These are phyloP conservation scores for Clonostachys chloroleuca DNA, from an alignment of 2,329 filamentous ascomycete genomes.

Conservation along the genomic window DNA sequence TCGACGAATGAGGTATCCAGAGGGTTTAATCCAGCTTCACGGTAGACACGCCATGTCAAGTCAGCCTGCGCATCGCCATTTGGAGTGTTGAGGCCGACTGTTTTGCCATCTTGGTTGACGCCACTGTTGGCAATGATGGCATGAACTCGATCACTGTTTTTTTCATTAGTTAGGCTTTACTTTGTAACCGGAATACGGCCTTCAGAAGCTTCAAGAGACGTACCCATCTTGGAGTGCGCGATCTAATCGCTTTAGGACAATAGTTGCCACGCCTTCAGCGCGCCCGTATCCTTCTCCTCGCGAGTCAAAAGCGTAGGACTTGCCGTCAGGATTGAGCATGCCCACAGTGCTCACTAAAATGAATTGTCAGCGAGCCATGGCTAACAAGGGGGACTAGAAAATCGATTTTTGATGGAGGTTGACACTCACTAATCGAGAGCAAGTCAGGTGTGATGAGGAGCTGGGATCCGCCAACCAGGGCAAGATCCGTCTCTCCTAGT, in stretches of 20 bases:
- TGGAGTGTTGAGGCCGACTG: constrained; percentile 25
- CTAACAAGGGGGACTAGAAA: no score
- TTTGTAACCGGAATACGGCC: constrained; percentile 1
- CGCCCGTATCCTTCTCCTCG: constrained; percentile 60
- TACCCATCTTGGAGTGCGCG: constrained; percentile 53
- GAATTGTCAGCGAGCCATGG: no score
- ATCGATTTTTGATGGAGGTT: no score
- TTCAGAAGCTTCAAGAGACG: constrained; percentile 20
- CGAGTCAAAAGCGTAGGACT: constrained; percentile 48
- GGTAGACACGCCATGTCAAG: constrained; percentile 30
- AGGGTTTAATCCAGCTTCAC: constrained; percentile 25
- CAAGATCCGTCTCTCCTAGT: constrained; percentile 34
- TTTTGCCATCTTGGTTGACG: constrained; percentile 18
- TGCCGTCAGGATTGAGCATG: constrained; percentile 45
- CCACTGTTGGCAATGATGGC: constrained; percentile 48
- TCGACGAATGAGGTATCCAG: constrained; percentile 29
- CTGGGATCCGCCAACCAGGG: constrained; percentile 38
- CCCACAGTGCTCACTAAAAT: not conserved
- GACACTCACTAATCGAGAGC: not conserved
- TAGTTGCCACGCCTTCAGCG: constrained; percentile 56
- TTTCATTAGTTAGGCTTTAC: no score
- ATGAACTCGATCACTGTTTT: constrained; percentile 22
- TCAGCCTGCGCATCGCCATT: constrained; percentile 32
- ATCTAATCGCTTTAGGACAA: constrained; percentile 54
- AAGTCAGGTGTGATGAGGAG: constrained; percentile 8